Evolutionary conservation across 192 early-diverging fungal species (phyloP), one percentile per base, ranked within the genome.

Genomic region (Spizellomyces sp.): DNA sequence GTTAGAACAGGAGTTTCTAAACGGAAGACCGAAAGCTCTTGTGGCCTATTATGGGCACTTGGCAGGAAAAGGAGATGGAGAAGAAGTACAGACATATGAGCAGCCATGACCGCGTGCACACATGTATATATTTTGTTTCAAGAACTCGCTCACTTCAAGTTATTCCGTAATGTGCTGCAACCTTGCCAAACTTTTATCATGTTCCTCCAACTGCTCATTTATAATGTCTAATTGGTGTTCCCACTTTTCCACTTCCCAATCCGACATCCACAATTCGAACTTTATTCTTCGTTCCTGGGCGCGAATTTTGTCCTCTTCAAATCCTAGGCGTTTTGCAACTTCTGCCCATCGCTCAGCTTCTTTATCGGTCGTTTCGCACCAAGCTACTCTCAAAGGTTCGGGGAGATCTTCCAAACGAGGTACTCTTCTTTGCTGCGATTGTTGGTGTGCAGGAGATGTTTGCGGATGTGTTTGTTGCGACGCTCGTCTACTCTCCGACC

Each of bases 31-130:
- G 14, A 94, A 95, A 75, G 81, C 86, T 41, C 74, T 89, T 45
- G 90, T 87, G 0, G 89, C 82, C 2, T 97, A 97, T 69, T 96
- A 87, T 84, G 92, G 92, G 14, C 82, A 91, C 19, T 67, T 96
- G 54, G 86, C 84, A n/a, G 50, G 50, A 54, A 19, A 19, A 19
- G 50, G 50, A 54, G 50, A 54, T 12, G 50, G 50, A 19, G 50
- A 54, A 12, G 50, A 36, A 36, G 3, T 36, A 36, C 27, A 36
- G 27, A 36, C 3, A 36, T 3, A 36, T 36, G 27, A 36, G 27
- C 27, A 36, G 27, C 27, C 27, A 2, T 36, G 27, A 36, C 27
- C 1, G 3, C 27, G 27, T 36, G 27, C 27, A 36, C 27, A 36
- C 27, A 36, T 36, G 27, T 36, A 36, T 36, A 36, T 36, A 36